Percentiles rank a stretch among this genome's conserved stretches.
Conservation (phyloP, 169 alveolate species). For the Neospora caninum region DNA sequence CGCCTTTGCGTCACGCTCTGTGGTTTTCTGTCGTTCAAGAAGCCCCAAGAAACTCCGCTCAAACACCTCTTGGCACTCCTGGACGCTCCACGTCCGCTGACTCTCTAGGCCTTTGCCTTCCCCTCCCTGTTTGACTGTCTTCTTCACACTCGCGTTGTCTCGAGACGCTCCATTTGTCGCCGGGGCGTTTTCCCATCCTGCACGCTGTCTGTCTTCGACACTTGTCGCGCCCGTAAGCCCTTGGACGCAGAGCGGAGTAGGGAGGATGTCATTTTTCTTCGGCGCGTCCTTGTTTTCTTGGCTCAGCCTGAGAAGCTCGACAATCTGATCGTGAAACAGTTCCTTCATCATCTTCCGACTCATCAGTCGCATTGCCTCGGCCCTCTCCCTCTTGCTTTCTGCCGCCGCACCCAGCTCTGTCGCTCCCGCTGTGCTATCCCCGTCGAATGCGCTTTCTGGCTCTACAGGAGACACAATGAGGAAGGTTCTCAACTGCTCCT, state of each 20-base stretch:
- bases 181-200: neutral
- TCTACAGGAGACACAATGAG: neutral
- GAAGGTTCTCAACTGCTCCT: constrained; percentile 25
- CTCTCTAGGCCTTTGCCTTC: neutral
- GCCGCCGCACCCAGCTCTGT: neutral
- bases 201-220: neutral
- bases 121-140: neutral
- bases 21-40: neutral
- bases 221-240: neutral
- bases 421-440: neutral
- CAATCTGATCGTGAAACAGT: constrained; percentile 7
- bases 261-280: neutral
- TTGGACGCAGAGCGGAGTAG: neutral
- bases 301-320: neutral
- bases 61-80: constrained; percentile 41
- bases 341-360: constrained; percentile 31
- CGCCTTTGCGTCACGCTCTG: neutral
- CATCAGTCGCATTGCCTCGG: neutral
- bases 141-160: neutral
- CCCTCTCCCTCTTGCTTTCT: neutral
- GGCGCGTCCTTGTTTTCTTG: neutral
- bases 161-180: neutral
- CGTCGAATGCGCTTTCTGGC: neutral
- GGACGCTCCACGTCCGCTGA: constrained; percentile 26
- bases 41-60: constrained; percentile 7